Evolutionary conservation across 192 early-diverging fungal species (phyloP), one percentile per base, ranked within the genome.

Genomic region (Mortierella claussenii): DNA sequence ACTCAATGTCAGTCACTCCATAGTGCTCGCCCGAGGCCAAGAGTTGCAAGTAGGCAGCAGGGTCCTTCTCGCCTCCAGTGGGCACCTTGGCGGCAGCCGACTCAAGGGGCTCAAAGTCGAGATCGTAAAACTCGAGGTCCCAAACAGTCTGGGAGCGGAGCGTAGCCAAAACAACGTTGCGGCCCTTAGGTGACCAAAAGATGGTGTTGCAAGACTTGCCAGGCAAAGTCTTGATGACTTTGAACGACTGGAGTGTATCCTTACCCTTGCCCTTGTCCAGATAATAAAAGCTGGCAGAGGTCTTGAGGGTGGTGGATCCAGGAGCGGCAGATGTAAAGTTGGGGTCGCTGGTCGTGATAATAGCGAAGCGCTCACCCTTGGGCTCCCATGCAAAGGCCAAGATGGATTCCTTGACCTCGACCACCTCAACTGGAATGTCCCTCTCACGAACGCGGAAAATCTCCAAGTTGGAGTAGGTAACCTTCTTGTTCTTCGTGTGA

Each of bases 311-410:
- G 26, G 82, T 80, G 44, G 83, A 84, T 55, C 87, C 88, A 46
- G 81, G 83, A 4, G 81, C 81, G 27, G 81, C 67, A 20, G 70
- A 66, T 24, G 64, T 75, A 61, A 73, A 74, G 59, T 70, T 81
- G 37, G 89, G 88, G 65, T 97, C 94, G 24, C 79, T 81, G 43
- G 90, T 90, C 34, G 91, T 86, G 45, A 99, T 89, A n/a, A 97
- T 85, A 46, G 92, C 95, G 73, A 99, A 98, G 55, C 95, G 92
- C 32, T 92, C 89, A 53, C 91, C 94, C 48, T 85, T 86, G 26
- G 98, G 98, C 83, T 99, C 98, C 96, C 98, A 99, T 71, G 91
- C 94, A 62, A 97, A 92, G n/a, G 88, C 88, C 58, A 90, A 83
- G 48, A 97, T 89, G 12, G 75, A 70, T 40, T 87, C 94, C 82